Evolutionary conservation across 2,329 filamentous ascomycete species (phyloP).

Genomic region (Cytospora chrysosperma): DNA sequence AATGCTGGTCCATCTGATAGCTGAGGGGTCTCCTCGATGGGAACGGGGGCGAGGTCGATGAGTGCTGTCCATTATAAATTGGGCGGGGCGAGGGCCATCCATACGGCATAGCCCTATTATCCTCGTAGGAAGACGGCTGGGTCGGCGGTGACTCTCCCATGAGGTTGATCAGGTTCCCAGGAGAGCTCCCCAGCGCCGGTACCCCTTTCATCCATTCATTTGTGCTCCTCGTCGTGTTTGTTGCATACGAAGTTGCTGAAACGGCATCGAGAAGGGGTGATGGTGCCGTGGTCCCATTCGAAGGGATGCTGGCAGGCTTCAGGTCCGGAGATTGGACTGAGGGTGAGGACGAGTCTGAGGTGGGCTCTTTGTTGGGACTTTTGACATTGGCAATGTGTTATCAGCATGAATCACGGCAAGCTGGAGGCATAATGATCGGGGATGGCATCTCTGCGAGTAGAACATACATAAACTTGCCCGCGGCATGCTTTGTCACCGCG

Average conservation of each 20-base stretch:
- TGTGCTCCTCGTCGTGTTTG: constrained; percentile 48
- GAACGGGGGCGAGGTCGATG: constrained; percentile 41
- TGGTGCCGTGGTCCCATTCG: constrained; percentile 42
- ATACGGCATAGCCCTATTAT: constrained; percentile 43
- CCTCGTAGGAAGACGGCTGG: constrained; percentile 53
- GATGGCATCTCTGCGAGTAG: constrained; percentile 8
- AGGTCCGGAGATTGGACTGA: constrained; percentile 47
- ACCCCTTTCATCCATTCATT: constrained; percentile 46
- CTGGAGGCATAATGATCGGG: constrained; percentile 19
- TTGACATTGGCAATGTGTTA: constrained; percentile 30
- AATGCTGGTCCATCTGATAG: constrained; percentile 52
- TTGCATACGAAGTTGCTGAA: constrained; percentile 49
- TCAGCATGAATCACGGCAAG: constrained; percentile 29
- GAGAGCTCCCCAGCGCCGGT: constrained; percentile 47
- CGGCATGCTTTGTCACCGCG: constrained; percentile 52
- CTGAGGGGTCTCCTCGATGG: constrained; percentile 48
- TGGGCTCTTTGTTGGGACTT: constrained; percentile 34
- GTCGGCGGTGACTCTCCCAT: constrained; percentile 54
- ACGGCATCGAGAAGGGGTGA: constrained; percentile 51
- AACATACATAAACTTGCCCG: constrained; percentile 53
- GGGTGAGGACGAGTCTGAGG: constrained; percentile 45
- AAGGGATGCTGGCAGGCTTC: constrained; percentile 39
- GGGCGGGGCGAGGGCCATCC: constrained; percentile 48
- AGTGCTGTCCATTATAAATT: constrained; percentile 44
- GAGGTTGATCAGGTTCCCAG: constrained; percentile 52